Percentiles rank a stretch among this genome's conserved stretches.
Evolutionary conservation across 768 basidiomycete species (phyloP).

Genomic region (Amylocystis lapponica): DNA sequence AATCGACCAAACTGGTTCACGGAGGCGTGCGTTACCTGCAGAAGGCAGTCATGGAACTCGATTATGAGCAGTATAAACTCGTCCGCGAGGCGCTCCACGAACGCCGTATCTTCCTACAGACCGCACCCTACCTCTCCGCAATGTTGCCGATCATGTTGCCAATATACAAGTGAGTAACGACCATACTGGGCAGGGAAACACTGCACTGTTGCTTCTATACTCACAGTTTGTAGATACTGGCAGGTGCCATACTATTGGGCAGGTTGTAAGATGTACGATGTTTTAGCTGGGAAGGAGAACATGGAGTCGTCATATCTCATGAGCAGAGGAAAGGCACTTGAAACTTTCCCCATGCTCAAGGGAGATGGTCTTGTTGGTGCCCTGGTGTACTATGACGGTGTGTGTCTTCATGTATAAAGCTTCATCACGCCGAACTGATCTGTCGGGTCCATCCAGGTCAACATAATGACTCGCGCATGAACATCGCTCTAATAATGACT

Average conservation of each 20-base stretch:
- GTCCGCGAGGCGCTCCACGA: constrained; percentile 94
- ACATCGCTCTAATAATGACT: constrained; percentile 89
- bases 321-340: constrained; percentile 88
- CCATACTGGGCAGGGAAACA: not conserved
- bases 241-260: constrained; percentile 95
- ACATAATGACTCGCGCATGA: constrained; percentile 99
- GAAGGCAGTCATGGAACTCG: constrained; percentile 92
- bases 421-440: constrained; percentile 22
- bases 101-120: constrained; percentile 88
- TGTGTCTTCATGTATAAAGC: constrained; percentile 26
- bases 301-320: constrained; percentile 96
- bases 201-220: too few relatives aligned
- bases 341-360: constrained; percentile 96
- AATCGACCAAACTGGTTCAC: constrained; percentile 97
- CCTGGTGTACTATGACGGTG: constrained; percentile 96
- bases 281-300: constrained; percentile 93
- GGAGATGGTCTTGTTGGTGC: constrained; percentile 88
- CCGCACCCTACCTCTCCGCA: constrained; percentile 85
- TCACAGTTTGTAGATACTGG: constrained; percentile 62
- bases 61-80: constrained; percentile 95
- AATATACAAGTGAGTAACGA: constrained; percentile 67
- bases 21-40: constrained; percentile 97
- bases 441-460: constrained; percentile 67
- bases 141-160: constrained; percentile 98
- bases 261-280: constrained; percentile 94